Conservation (phyloP, 352 stramenopile species). For the Detonula confervacea region DNA sequence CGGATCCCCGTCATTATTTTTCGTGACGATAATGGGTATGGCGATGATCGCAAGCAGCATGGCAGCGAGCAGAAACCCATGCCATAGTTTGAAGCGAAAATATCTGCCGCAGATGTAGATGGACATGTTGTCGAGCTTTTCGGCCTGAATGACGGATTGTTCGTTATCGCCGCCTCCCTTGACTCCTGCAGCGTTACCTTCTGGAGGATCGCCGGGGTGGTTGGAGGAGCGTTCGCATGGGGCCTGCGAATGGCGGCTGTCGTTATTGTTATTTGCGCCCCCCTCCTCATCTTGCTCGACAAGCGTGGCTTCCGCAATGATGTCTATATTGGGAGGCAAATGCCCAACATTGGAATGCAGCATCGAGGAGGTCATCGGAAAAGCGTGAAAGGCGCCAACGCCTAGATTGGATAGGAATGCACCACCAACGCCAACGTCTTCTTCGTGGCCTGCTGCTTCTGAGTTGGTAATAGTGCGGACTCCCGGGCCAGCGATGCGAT, state of each 20-base stretch:
- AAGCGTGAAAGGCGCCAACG: conserved; percentile 6
- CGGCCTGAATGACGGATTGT: too few species aligned
- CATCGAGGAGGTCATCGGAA: neutral
- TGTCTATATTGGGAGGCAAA: conserved; percentile 31
- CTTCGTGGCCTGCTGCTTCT: too few species aligned
- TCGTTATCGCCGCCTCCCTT: too few species aligned
- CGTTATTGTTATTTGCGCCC: neutral
- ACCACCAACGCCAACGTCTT: too few species aligned
- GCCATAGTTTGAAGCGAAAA: conserved; percentile 3
- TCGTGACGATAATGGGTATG: neutral
- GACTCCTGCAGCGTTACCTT: too few species aligned
- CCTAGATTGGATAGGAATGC: too few species aligned
- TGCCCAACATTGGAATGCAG: neutral
- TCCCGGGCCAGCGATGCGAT: too few species aligned
- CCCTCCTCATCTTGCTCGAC: neutral
- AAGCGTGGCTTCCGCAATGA: conserved; percentile 22
- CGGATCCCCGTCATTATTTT: too few species aligned
- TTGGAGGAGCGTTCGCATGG: too few species aligned
- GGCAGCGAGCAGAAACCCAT: neutral
- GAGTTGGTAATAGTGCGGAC: too few species aligned
- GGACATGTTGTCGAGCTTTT: conserved; percentile 8
- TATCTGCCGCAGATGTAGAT: neutral
- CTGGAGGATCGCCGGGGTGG: too few species aligned
- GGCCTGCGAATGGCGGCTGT: too few species aligned
- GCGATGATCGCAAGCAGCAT: neutral